Base-by-base conservation (phyloP, 176 grass and related monocot species). In the Oryza glumipatula region DNA sequence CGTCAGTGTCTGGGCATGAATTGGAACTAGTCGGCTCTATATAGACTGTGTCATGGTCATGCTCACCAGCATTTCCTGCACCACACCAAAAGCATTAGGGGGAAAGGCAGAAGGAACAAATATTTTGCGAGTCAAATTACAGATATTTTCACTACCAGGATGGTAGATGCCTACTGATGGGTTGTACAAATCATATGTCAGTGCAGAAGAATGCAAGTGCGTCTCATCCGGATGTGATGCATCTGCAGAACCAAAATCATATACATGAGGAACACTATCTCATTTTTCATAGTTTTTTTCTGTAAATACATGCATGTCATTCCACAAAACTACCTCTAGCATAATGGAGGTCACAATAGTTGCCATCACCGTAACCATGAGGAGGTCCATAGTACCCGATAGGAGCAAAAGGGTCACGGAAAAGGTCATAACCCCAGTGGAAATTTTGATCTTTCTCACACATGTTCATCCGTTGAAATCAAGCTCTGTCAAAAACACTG, bases 141-240 rank as follows among this genome's bases (percentile, higher is more conserved):
- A 69, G 70, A 78, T 56, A 77, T 84, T 89, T 81, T 69, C 82
- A 82, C 44, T 91, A 95, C 93, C 96, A 82, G 89, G 83, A 76
- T 78, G 87, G 64, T 98, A 98, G 82, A 88, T 91, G 89, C 80
- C 90, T 81, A 86, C 86, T 79, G 87, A 90, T 82, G 96, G 91
- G 78, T 77, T 75, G 88, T 88, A 89, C 51, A 65, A 72, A 82
- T 93, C 91, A 84, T 95, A 88, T 47, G 85, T 54, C 61, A 91
- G 41, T 54, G 85, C 88, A 85, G 91, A 91, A 56, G 68, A 88
- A 73, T 95, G 96, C 73, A 90, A 39, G 54, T 93, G 74, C 19
- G 80, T 85, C 78, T 93, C 91, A 43, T 98, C 91, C 83, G 81
- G 80, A 90, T 92, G 84, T 80, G 93, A 70, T 78, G 84, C 91